These are phyloP conservation scores for Stachybotrys chartarum DNA, from an alignment of 2,329 filamentous ascomycete genomes.

Conservation along the genomic window DNA sequence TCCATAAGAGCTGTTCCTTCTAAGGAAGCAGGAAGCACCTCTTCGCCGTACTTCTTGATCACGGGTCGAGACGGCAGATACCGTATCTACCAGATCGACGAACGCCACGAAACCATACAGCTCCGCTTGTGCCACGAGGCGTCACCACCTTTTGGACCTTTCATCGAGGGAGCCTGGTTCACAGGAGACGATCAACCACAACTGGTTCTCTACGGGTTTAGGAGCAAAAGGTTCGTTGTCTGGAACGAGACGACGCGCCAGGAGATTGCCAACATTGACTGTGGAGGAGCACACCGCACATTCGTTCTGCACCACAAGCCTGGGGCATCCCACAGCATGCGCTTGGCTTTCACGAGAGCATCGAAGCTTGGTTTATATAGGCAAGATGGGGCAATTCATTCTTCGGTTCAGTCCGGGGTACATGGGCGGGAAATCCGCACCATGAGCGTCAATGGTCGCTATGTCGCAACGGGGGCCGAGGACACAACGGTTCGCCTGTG, in stretches of 20 bases:
- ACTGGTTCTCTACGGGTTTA: conserved; percentile 74
- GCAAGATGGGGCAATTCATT: conserved; percentile 26
- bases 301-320: conserved; percentile 47
- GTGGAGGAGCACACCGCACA: conserved; percentile 75
- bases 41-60: conserved; percentile 50
- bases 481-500: conserved; percentile 71
- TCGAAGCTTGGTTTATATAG: conserved; percentile 43
- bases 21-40: conserved; percentile 6
- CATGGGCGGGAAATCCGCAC: conserved; percentile 81
- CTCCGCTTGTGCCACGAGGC: conserved; percentile 58
- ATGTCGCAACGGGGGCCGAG: conserved; percentile 63
- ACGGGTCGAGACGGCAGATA: conserved; percentile 73
- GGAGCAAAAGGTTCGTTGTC: conserved; percentile 69
- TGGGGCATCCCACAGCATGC: conserved; percentile 23
- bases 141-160: conserved; percentile 62
- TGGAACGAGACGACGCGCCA: conserved; percentile 69
- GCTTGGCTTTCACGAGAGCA: conserved; percentile 70
- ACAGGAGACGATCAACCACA: conserved; percentile 31
- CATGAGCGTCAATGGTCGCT: conserved; percentile 31
- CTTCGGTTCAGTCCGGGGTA: conserved; percentile 58
- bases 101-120: conserved; percentile 7
- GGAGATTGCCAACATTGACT: conserved; percentile 66
- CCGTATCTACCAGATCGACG: conserved; percentile 49
- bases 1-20: conserved; percentile 45
- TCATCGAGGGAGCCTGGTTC: conserved; percentile 68